Conservation (phyloP, 306 rosid species). For the Rosa chinensis region DNA sequence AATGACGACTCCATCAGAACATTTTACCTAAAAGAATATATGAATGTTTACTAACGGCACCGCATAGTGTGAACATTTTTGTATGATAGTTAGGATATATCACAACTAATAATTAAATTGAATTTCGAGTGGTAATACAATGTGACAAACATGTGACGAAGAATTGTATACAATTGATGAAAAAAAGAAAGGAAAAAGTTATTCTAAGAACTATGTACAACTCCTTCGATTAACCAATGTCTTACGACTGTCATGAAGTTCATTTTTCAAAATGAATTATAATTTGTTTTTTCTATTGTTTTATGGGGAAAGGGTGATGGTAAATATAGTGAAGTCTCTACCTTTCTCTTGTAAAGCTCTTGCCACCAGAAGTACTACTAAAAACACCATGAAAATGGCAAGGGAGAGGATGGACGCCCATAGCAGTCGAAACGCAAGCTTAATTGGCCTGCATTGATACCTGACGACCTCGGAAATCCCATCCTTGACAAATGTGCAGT, state of each 20-base stretch:
- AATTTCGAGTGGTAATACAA: background rate
- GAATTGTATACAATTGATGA: background rate
- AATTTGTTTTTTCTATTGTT: background rate
- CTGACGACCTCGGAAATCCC: conserved; percentile 45
- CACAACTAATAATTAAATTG: background rate
- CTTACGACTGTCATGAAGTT: conserved; percentile 42
- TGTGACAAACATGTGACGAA: background rate
- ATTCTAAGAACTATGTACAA: background rate
- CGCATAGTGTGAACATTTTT: background rate
- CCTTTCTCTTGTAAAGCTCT: conserved; percentile 42
- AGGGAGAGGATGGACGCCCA: conserved; percentile 59
- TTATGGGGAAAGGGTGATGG: conserved; percentile 14
- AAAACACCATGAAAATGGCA: conserved; percentile 53
- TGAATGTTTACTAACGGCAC: background rate
- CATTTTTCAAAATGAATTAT: background rate
- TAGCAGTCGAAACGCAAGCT: conserved; percentile 32
- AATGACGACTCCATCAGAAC: background rate
- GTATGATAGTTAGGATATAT: background rate
- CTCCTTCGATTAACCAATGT: conserved; percentile 32
- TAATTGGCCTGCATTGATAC: conserved; percentile 63
- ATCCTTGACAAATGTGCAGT: conserved; percentile 51
- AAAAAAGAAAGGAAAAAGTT: background rate
- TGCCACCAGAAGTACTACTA: conserved; percentile 42
- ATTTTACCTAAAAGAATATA: background rate
- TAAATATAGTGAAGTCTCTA: conserved; percentile 31